Conservation (phyloP, 108 stramenopile species). For the Nannochloropsis gaditana region DNA sequence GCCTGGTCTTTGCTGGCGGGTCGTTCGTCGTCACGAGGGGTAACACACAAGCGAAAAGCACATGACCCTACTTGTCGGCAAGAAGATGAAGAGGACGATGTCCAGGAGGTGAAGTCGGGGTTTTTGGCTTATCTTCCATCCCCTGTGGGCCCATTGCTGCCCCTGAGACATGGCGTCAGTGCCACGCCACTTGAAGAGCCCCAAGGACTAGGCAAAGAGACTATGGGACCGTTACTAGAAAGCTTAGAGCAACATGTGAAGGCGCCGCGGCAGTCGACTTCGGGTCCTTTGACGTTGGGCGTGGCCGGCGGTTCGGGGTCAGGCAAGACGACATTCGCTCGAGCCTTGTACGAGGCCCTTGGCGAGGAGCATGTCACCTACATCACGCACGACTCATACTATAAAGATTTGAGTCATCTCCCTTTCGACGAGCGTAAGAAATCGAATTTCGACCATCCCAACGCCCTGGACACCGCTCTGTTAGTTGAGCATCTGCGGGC, state of each 20-base stretch:
- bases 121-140: background rate
- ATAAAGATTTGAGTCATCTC: constrained; percentile 67
- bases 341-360: constrained; percentile 62
- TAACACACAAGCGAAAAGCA: background rate
- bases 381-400: constrained; percentile 66
- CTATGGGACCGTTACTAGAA: background rate
- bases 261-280: background rate
- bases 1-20: background rate
- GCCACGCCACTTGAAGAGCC: background rate
- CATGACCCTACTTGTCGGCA: background rate
- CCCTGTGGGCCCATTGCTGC: background rate
- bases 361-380: constrained; percentile 64
- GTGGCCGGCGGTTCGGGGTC: constrained; percentile 56
- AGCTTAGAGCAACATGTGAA: background rate
- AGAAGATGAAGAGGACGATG: background rate
- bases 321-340: constrained; percentile 70
- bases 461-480: constrained; percentile 78
- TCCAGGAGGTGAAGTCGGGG: background rate
- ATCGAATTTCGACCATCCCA: constrained; percentile 90
- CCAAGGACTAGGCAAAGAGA: background rate
- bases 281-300: constrained; percentile 43
- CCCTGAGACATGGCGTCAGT: background rate
- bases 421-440: constrained; percentile 64
- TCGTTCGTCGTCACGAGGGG: background rate
- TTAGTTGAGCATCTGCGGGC: constrained; percentile 68